Percentiles rank a stretch among this genome's conserved stretches.
Conservation (phyloP, 805 yeast species). For the Yamadazyma insecticola region DNA sequence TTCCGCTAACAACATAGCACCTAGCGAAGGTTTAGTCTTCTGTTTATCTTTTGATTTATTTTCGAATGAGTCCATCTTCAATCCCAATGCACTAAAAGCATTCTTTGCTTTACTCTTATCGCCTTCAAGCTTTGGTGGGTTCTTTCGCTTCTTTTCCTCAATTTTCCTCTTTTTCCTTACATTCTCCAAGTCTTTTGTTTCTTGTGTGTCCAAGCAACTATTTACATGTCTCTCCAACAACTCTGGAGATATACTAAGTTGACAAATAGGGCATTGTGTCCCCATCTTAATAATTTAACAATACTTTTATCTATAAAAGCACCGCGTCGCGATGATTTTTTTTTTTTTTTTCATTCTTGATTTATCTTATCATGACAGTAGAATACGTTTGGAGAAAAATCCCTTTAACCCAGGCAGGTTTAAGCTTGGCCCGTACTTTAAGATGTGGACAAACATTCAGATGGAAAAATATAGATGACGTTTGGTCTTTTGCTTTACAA, state of each 20-base stretch:
- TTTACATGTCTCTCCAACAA: conserved; percentile 38
- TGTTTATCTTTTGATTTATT: conserved; percentile 10
- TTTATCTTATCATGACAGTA: conserved; percentile 14
- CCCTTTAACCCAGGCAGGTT: conserved; percentile 34
- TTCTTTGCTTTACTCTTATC: conserved; percentile 12
- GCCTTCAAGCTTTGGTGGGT: conserved; percentile 1
- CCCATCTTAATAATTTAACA: conserved; percentile 7
- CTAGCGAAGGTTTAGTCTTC: conserved; percentile 28
- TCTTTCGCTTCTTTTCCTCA: not conserved
- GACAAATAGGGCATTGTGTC: conserved; percentile 34
- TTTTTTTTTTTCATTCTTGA: no score
- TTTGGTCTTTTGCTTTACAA: conserved; percentile 62
- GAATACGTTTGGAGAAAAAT: conserved; percentile 21
- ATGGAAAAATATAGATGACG: conserved; percentile 61
- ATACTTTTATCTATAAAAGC: not conserved
- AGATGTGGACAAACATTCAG: conserved; percentile 85
- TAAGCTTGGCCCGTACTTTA: conserved; percentile 59
- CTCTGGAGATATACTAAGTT: conserved; percentile 15
- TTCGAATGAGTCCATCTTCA: conserved; percentile 23
- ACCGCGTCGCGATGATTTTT: conserved; percentile 4
- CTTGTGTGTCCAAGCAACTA: conserved; percentile 32
- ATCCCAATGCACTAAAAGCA: conserved; percentile 32
- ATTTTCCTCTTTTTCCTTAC: conserved; percentile 1
- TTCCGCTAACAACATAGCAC: conserved; percentile 32
- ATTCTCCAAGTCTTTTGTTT: no score